Percentiles rank a stretch among this genome's conserved stretches.
Evolutionary conservation across 805 yeast genomes (phyloP).

Genomic region (Hanseniaspora opuntiae): DNA sequence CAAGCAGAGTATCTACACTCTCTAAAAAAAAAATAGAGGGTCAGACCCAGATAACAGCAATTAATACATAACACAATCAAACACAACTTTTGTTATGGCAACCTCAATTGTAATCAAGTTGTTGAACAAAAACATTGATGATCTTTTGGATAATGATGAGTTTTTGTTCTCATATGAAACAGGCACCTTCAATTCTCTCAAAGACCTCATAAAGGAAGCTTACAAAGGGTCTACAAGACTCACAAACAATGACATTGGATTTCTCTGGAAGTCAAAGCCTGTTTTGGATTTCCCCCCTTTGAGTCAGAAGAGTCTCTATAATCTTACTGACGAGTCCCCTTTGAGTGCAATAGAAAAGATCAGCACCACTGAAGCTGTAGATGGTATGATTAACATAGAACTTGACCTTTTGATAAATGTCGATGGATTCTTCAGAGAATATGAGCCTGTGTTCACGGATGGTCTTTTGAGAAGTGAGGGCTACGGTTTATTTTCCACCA

Average conservation of each 20-base stretch:
- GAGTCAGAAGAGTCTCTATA: not conserved
- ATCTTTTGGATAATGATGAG: not conserved
- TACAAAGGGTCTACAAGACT: conserved; percentile 6
- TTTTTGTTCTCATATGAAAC: not conserved
- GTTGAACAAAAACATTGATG: not conserved
- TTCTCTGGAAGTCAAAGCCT: not conserved
- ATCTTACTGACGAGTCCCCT: not conserved
- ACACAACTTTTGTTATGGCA: not conserved
- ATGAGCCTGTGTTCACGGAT: conserved; percentile 13
- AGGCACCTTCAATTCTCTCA: not conserved
- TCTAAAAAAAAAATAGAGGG: too few relatives aligned
- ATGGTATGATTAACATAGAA: conserved; percentile 15
- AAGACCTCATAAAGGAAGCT: not conserved
- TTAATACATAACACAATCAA: not conserved
- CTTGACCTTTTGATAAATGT: conserved; percentile 19
- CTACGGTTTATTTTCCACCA: not conserved
- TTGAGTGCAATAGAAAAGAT: not conserved
- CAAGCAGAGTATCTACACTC: too few relatives aligned
- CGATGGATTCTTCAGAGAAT: conserved; percentile 14
- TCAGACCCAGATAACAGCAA: too few relatives aligned
- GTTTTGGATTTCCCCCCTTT: not conserved
- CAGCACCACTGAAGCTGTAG: not conserved
- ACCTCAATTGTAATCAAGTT: not conserved
- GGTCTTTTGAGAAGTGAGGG: conserved; percentile 3
- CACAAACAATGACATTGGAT: conserved; percentile 5